phyloP scores from a whole-genome alignment of 2,329 filamentous ascomycete species.

The Diaporthe longicolla region DNA sequence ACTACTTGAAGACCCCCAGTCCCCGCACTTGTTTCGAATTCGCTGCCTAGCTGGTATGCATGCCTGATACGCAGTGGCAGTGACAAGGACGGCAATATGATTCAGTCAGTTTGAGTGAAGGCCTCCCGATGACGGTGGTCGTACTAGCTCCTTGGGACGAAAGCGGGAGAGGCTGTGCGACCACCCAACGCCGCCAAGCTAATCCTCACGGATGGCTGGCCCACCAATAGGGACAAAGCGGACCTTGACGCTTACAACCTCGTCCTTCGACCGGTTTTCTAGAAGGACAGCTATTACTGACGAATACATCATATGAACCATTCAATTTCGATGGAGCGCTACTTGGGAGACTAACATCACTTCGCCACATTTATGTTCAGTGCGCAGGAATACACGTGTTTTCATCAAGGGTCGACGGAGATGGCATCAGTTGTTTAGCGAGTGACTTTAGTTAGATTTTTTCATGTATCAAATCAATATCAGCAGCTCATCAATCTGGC shows the following conservation, averaged over 20 bases:
- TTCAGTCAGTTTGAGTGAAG: not conserved
- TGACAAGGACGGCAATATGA: not conserved
- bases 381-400: not conserved
- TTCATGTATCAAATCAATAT: not conserved
- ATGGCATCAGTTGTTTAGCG: not conserved
- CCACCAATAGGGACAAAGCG: slow-evolving; percentile 18
- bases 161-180: slow-evolving; percentile 20
- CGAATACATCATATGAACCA: not conserved
- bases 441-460: slow-evolving; percentile 37
- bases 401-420: not conserved
- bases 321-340: not conserved
- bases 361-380: not conserved
- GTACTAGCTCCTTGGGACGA: no score
- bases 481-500: slow-evolving; percentile 2
- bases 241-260: slow-evolving; percentile 11
- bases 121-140: slow-evolving; percentile 18
- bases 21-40: not conserved
- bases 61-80: not conserved
- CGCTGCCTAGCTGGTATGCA: not conserved
- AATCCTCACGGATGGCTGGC: not conserved
- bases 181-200: slow-evolving; percentile 23
- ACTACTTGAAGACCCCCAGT: no score
- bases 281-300: not conserved
- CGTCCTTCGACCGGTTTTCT: not conserved
- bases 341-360: not conserved